Conservation (phyloP, 768 basidiomycete species). For the Lyophyllum semitale region DNA sequence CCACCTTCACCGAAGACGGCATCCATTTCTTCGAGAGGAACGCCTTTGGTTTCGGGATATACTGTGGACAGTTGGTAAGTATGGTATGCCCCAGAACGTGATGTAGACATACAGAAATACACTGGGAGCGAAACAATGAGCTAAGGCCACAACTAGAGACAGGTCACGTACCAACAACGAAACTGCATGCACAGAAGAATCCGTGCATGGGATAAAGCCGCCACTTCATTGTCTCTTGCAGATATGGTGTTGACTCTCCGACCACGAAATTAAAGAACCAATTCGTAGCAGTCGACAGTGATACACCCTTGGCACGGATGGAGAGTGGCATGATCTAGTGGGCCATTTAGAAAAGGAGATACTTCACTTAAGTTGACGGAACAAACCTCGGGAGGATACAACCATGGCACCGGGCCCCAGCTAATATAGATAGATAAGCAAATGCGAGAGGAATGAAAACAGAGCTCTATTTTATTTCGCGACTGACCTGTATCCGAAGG, state of each 20-base stretch:
- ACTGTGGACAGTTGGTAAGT: constrained; percentile 41
- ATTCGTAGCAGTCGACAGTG: constrained; percentile 88
- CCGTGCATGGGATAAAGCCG: constrained; percentile 94
- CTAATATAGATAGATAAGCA: constrained; percentile 27
- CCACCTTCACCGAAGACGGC: constrained; percentile 87
- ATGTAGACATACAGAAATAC: constrained; percentile 64
- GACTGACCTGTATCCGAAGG: constrained; percentile 80
- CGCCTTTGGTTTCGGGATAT: constrained; percentile 85
- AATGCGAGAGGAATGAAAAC: not conserved
- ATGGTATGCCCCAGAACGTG: not conserved
- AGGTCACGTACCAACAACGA: constrained; percentile 63
- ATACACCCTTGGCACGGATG: constrained; percentile 94
- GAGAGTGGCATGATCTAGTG: constrained; percentile 83
- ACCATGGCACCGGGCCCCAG: constrained; percentile 90
- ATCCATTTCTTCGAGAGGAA: constrained; percentile 91
- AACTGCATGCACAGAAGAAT: constrained; percentile 87
- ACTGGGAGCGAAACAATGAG: constrained; percentile 38
- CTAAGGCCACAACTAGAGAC: not conserved
- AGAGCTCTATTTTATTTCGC: not conserved
- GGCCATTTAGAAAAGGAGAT: constrained; percentile 1
- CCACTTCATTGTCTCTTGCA: constrained; percentile 90
- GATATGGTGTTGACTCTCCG: constrained; percentile 81
- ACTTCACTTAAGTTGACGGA: not conserved
- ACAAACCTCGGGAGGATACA: constrained; percentile 81
- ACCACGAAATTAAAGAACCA: constrained; percentile 91